Evolutionary conservation across 2,329 filamentous ascomycete genomes (phyloP).

Genomic region (Talaromyces sp.): DNA sequence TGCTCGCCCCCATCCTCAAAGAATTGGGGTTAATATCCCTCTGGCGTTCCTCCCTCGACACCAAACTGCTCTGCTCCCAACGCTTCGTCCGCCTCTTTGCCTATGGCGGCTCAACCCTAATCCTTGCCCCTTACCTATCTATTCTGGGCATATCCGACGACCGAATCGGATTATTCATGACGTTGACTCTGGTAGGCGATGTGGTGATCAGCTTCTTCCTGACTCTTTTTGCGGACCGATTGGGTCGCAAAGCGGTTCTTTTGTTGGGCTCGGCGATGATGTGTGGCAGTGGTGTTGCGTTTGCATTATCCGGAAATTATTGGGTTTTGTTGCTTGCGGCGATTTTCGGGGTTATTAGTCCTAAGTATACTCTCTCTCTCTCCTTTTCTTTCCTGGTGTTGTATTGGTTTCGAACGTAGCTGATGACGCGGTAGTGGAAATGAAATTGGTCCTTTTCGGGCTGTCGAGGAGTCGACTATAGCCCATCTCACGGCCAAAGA

Average conservation of each 20-base stretch:
- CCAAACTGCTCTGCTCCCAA: conserved; percentile 37
- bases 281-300: conserved; percentile 52
- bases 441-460: conserved; percentile 63
- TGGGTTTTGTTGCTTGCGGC: conserved; percentile 56
- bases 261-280: conserved; percentile 52
- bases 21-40: conserved; percentile 36
- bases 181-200: conserved; percentile 57
- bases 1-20: conserved; percentile 17
- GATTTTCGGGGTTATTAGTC: conserved; percentile 57
- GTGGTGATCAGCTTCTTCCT: conserved; percentile 54
- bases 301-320: conserved; percentile 52
- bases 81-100: conserved; percentile 55
- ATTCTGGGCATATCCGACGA: conserved; percentile 53
- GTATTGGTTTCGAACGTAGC: not conserved
- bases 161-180: conserved; percentile 61
- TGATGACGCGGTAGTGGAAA: conserved; percentile 42
- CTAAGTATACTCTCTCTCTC: conserved; percentile 35
- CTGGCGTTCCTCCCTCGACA: conserved; percentile 33
- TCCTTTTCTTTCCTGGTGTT: not conserved
- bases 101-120: conserved; percentile 57
- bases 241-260: conserved; percentile 54
- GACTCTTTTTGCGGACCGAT: conserved; percentile 54
- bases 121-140: conserved; percentile 58
- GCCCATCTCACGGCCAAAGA: conserved; percentile 55
- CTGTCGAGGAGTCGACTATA: conserved; percentile 61